phyloP scores from a whole-genome alignment of 2,329 filamentous ascomycete species.

The Ciborinia camelliae region DNA sequence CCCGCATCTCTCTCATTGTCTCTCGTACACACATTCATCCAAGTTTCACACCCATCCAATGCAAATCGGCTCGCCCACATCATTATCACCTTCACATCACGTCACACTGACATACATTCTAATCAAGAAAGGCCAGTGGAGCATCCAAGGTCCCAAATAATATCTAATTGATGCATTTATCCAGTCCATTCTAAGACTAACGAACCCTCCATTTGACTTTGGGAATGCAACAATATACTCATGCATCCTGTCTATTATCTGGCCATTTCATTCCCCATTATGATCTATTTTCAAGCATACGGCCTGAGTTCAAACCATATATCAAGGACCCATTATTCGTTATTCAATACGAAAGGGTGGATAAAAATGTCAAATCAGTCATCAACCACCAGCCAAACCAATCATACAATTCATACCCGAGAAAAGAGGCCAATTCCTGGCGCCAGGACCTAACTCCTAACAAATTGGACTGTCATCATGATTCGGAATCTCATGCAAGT shows the following conservation, averaged over 20 bases:
- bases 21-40: too few relatives aligned
- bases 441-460: background rate
- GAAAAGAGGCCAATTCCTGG: background rate
- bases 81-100: background rate
- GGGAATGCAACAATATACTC: background rate
- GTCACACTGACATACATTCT: background rate
- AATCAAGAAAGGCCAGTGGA: background rate
- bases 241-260: background rate
- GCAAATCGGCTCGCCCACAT: too few relatives aligned
- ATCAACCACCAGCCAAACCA: background rate
- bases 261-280: background rate
- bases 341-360: background rate
- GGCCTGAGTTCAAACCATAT: background rate
- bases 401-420: background rate
- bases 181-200: background rate
- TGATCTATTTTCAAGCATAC: background rate
- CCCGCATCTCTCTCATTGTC: too few relatives aligned
- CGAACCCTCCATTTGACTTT: background rate
- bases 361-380: background rate
- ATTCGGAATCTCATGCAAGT: background rate
- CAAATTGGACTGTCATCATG: background rate
- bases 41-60: too few relatives aligned
- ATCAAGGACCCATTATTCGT: background rate
- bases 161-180: background rate
- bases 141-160: background rate